These are phyloP conservation scores for Neofusicoccum umdonicola DNA, from an alignment of 2,329 filamentous ascomycete species.

Conservation along the genomic window DNA sequence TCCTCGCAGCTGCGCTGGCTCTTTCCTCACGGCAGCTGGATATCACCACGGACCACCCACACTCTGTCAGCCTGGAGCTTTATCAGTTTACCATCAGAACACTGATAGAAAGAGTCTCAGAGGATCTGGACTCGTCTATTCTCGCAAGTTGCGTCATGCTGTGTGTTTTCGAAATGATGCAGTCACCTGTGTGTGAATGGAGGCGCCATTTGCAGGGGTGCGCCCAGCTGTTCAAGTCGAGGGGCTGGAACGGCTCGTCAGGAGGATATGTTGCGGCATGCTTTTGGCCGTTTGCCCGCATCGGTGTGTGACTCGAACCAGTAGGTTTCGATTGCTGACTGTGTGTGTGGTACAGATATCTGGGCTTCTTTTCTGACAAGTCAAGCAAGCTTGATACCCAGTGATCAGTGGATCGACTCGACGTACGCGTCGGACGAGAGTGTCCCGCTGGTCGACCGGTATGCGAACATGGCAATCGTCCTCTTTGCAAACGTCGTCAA, in stretches of 20 bases:
- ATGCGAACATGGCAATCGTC: neutral
- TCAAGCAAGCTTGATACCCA: neutral
- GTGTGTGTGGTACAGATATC: neutral
- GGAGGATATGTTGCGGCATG: neutral
- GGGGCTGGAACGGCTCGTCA: neutral
- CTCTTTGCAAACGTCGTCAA: neutral
- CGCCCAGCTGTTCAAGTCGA: neutral
- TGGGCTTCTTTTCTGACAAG: neutral
- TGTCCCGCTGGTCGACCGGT: neutral
- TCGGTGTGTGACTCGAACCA: neutral
- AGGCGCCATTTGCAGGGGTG: constrained; percentile 1
- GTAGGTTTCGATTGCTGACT: neutral
- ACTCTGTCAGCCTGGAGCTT: neutral
- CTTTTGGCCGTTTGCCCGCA: constrained; percentile 8
- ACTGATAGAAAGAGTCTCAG: neutral
- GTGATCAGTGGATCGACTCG: neutral
- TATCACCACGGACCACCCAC: neutral
- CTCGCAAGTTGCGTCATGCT: neutral
- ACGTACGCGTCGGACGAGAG: neutral
- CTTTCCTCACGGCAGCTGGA: neutral
- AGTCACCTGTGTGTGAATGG: neutral
- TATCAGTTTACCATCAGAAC: neutral
- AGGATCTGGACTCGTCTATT: neutral
- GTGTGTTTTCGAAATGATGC: constrained; percentile 5
- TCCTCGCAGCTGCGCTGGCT: neutral